phyloP scores from a whole-genome alignment of 78 protist species.

The Andalucia godoyi region DNA sequence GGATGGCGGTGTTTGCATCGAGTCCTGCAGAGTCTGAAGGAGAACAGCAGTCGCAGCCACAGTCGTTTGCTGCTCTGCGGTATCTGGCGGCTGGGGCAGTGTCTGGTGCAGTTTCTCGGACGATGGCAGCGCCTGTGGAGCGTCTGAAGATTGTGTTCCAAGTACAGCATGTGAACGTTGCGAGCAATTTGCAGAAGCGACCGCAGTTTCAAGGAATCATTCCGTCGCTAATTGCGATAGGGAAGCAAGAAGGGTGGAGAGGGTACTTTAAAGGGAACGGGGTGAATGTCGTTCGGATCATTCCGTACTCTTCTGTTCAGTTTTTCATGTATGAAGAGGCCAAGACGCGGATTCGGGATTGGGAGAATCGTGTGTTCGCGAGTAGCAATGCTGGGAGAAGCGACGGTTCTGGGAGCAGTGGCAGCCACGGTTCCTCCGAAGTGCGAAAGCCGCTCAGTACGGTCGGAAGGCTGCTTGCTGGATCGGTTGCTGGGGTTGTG shows the following conservation, averaged over 20 bases:
- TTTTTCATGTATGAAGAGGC: constrained; percentile 62
- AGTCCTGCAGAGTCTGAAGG: too few species aligned
- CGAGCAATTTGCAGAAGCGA: too few species aligned
- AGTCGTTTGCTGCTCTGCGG: neutral
- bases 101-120: constrained; percentile 49
- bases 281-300: constrained; percentile 49
- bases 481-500: constrained; percentile 65
- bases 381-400: too few species aligned
- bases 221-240: neutral
- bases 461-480: constrained; percentile 32
- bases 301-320: constrained; percentile 69
- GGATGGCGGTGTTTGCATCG: too few species aligned
- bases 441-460: too few species aligned
- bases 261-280: constrained; percentile 17
- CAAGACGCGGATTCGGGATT: neutral
- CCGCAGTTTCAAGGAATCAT: too few species aligned
- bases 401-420: too few species aligned
- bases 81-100: constrained; percentile 36
- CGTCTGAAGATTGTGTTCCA: constrained; percentile 68
- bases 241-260: neutral
- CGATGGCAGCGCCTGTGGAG: constrained; percentile 65
- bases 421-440: too few species aligned
- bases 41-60: too few species aligned
- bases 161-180: neutral
- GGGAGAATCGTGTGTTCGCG: too few species aligned